Evolutionary conservation across 331 rosid genomes (phyloP).

Genomic region (Quercus phellos): DNA sequence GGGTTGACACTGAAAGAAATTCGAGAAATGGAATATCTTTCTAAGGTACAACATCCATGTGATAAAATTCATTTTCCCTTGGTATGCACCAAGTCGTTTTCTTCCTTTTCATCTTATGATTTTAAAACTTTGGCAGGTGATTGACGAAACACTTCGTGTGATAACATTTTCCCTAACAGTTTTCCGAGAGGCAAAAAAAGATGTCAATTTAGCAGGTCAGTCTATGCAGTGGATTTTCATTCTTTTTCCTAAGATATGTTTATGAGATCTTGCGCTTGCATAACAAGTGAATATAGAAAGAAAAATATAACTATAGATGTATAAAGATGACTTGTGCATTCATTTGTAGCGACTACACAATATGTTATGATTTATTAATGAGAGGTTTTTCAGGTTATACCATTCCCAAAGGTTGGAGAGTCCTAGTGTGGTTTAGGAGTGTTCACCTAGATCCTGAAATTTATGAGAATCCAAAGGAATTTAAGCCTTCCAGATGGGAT

Average conservation of each 20-base stretch:
- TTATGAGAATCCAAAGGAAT: constrained; percentile 70
- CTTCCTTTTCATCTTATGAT: background rate
- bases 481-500: constrained; percentile 80
- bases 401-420: constrained; percentile 90
- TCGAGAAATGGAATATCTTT: constrained; percentile 74
- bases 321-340: background rate
- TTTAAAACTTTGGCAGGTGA: constrained; percentile 34
- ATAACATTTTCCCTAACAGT: constrained; percentile 57
- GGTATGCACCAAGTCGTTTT: background rate
- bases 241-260: background rate
- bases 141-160: constrained; percentile 70
- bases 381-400: constrained; percentile 47
- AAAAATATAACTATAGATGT: background rate
- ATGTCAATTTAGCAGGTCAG: constrained; percentile 62
- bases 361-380: background rate
- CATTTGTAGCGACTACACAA: background rate
- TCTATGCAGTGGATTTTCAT: background rate
- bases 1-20: constrained; percentile 63
- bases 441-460: constrained; percentile 82
- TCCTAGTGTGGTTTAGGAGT: constrained; percentile 72
- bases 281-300: background rate
- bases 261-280: background rate
- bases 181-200: constrained; percentile 64
- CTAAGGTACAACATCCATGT: constrained; percentile 37
- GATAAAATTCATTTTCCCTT: background rate